phyloP scores from a whole-genome alignment of 2,329 filamentous ascomycete genomes.

The Phialemoniopsis sp. region DNA sequence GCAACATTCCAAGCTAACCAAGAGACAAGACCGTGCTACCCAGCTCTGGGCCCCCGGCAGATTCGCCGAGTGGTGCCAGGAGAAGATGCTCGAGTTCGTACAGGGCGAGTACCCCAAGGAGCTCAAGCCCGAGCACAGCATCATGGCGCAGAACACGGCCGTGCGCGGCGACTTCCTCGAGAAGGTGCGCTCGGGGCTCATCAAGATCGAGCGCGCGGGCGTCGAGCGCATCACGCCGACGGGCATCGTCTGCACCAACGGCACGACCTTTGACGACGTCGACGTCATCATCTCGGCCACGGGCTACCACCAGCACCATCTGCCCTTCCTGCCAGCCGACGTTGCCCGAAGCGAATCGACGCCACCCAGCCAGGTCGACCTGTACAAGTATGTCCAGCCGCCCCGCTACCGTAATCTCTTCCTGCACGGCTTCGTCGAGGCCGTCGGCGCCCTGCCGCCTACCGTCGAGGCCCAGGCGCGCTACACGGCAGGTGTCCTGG shows the following conservation, averaged over 20 bases:
- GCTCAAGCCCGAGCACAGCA: slow-evolving; percentile 24
- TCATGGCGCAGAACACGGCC: slow-evolving; percentile 27
- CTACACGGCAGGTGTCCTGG: slow-evolving; percentile 22
- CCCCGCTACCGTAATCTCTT: slow-evolving; percentile 24
- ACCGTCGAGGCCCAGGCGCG: slow-evolving; percentile 27
- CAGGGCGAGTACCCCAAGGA: slow-evolving; percentile 22
- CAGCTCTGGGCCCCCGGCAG: slow-evolving; percentile 20
- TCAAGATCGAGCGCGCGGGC: slow-evolving; percentile 23
- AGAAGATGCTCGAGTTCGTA: slow-evolving; percentile 20
- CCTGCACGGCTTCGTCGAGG: slow-evolving; percentile 24
- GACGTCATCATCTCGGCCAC: slow-evolving; percentile 27
- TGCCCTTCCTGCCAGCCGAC: slow-evolving; percentile 21
- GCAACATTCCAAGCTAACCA: neutral
- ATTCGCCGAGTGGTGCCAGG: slow-evolving; percentile 21
- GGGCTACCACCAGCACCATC: slow-evolving; percentile 19
- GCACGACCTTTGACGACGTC: slow-evolving; percentile 18
- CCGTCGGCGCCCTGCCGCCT: slow-evolving; percentile 22
- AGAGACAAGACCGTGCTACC: slow-evolving; percentile 16
- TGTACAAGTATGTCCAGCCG: slow-evolving; percentile 24
- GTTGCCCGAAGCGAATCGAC: slow-evolving; percentile 12
- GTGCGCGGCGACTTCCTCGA: slow-evolving; percentile 25
- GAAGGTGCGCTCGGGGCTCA: slow-evolving; percentile 21
- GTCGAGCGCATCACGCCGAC: slow-evolving; percentile 21
- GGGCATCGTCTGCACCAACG: slow-evolving; percentile 20
- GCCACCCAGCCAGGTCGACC: slow-evolving; percentile 17